phyloP scores from a whole-genome alignment of 257 asterid genomes.

The Solanum peruvianum region DNA sequence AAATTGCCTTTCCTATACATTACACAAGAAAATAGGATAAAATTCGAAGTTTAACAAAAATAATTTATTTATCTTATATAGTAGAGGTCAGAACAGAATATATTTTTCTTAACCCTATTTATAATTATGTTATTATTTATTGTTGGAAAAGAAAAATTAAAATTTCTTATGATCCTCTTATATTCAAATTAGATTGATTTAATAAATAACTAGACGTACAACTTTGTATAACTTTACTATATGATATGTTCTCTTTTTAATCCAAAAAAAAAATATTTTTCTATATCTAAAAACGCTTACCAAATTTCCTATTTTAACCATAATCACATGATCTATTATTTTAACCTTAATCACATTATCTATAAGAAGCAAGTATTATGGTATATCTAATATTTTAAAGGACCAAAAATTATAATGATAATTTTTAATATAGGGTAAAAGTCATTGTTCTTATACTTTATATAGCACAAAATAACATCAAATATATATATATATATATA shows the following conservation, averaged over 20 bases:
- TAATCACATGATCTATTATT: neutral
- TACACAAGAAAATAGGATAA: neutral
- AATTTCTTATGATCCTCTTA: conserved; percentile 24
- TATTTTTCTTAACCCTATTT: too few species aligned
- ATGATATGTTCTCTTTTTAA: neutral
- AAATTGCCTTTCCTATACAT: neutral
- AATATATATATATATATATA: too few species aligned
- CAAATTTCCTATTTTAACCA: too few species aligned
- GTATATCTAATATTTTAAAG: too few species aligned
- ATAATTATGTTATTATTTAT: neutral
- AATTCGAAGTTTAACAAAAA: too few species aligned
- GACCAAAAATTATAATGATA: too few species aligned
- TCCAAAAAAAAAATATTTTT: neutral
- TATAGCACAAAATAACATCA: neutral
- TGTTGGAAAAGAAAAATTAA: neutral
- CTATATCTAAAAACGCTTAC: neutral
- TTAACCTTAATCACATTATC: too few species aligned
- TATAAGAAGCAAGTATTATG: neutral
- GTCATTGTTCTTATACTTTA: neutral
- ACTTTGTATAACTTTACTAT: neutral
- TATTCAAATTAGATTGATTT: conserved; percentile 23
- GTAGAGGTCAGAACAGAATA: neutral
- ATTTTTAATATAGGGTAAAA: neutral
- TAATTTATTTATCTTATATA: too few species aligned
- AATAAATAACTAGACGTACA: neutral